phyloP scores from a whole-genome alignment of 2,329 filamentous ascomycete genomes.

The Pseudopithomyces chartarum region DNA sequence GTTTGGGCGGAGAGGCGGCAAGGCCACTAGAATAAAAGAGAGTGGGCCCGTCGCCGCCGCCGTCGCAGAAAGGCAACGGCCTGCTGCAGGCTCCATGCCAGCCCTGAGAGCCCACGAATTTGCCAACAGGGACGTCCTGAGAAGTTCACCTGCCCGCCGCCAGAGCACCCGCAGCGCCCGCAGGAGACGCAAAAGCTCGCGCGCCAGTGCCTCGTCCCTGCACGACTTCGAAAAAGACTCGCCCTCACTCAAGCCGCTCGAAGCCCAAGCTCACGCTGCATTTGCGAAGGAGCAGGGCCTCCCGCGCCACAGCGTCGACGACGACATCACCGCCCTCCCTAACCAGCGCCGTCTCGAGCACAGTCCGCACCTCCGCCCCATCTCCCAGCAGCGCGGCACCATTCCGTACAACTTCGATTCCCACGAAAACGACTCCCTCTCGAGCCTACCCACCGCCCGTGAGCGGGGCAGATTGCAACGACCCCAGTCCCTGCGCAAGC shows the following conservation, averaged over 20 bases:
- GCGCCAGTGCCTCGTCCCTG: constrained; percentile 38
- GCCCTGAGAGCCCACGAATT: constrained; percentile 20
- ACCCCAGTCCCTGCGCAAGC: constrained; percentile 60
- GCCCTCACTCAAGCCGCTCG: constrained; percentile 19
- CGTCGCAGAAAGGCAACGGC: constrained; percentile 56
- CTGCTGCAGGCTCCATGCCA: constrained; percentile 25
- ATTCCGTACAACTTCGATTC: constrained; percentile 53
- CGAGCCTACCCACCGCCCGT: constrained; percentile 40
- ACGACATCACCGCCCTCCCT: constrained; percentile 56
- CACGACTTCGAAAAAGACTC: constrained; percentile 36
- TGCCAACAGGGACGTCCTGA: constrained; percentile 27
- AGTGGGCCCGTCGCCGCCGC: constrained; percentile 45
- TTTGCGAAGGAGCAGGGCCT: constrained; percentile 24
- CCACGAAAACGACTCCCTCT: constrained; percentile 31
- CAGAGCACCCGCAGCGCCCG: constrained; percentile 27
- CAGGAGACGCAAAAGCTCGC: constrained; percentile 36
- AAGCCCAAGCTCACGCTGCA: constrained; percentile 12
- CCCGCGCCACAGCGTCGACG: constrained; percentile 44
- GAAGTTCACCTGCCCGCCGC: constrained; percentile 27
- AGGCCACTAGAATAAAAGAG: constrained; percentile 59
- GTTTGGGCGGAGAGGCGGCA: constrained; percentile 75
- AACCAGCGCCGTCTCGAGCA: constrained; percentile 45
- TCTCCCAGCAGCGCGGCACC: constrained; percentile 46
- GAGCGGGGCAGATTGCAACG: constrained; percentile 53
- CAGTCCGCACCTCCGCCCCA: constrained; percentile 55